These are phyloP conservation scores for Asterophora lycoperdoides DNA, from an alignment of 768 basidiomycete genomes.

Conservation along the genomic window DNA sequence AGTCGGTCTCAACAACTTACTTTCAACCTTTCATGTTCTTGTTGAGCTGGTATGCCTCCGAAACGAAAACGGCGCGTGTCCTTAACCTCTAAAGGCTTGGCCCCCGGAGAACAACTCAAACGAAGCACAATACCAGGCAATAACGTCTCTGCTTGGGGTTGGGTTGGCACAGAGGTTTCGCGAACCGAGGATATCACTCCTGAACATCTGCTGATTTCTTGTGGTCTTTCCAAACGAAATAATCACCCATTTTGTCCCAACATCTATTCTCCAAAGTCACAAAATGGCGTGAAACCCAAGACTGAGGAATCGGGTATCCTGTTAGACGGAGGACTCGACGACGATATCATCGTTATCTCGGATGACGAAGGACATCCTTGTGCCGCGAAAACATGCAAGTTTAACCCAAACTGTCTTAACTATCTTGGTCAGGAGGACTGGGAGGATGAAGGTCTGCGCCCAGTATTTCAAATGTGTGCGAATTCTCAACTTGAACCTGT, in stretches of 20 bases:
- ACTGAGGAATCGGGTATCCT: conserved; percentile 8
- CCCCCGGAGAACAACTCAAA: conserved; percentile 60
- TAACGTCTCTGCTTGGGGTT: conserved; percentile 62
- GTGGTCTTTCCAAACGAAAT: conserved; percentile 57
- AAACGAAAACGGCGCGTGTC: conserved; percentile 58
- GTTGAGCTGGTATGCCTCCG: conserved; percentile 38
- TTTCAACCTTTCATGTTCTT: conserved; percentile 12
- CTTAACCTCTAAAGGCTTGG: conserved; percentile 45
- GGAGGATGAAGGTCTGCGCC: conserved; percentile 60
- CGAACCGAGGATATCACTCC: conserved; percentile 55
- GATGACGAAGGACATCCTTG: conserved; percentile 61
- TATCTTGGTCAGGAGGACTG: conserved; percentile 82
- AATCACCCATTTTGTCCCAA: conserved; percentile 53
- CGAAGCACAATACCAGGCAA: conserved; percentile 46
- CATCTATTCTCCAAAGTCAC: conserved; percentile 37
- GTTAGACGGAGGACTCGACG: conserved; percentile 43
- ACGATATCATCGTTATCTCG: conserved; percentile 66
- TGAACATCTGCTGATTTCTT: conserved; percentile 63
- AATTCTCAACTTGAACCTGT: conserved; percentile 5
- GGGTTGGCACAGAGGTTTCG: conserved; percentile 68
- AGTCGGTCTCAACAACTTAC: conserved; percentile 5
- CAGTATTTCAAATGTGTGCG: conserved; percentile 4
- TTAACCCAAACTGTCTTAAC: conserved; percentile 83
- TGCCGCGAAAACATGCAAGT: conserved; percentile 59
- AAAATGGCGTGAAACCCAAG: conserved; percentile 9